Evolutionary conservation across 768 basidiomycete genomes (phyloP), one percentile per base, ranked within the genome.

Genomic region (Boletus speciosus): DNA sequence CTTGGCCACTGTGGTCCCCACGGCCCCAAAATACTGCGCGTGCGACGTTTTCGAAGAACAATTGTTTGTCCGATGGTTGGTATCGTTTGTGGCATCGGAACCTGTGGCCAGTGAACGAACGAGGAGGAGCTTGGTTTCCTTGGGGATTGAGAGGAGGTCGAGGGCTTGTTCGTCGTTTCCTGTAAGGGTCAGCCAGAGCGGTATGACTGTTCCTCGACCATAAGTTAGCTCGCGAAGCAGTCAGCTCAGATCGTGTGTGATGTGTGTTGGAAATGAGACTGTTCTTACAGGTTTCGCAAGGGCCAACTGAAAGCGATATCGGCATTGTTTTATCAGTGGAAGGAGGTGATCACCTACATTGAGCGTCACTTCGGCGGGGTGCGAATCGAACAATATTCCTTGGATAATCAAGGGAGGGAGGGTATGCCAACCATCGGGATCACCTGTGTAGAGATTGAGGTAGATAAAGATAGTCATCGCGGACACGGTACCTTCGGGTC

Each of bases 201-300:
- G 82, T 5, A 84, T 73, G 0, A 77, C 74, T 8, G 78, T 77
- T 7, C 79, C 80, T n/a, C 77, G 63, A 12, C 80, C 74, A 63
- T 76, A 83, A 5, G 71, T 74, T 12, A 81, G 69, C 82, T 84
- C 54, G 36, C 1, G 10, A 40, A 37, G 41, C 5, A 8, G 7
- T 55, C 27, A 32, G 39, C 25, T 32, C 2, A 16, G 38, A n/a
- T 7, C 2, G 11, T 16, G 7, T 12, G 10, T n/a, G 40, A 15
- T 35, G 34, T 8, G 37, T 46, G n/a, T 19, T 5, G 25, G 31
- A 32, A 36, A 21, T 6, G 15, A 21, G 8, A 44, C 34, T 34
- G 5, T 41, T 57, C 71, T 61, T 63, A 78, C 77, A 12, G 82
- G 81, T 37, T 67, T 77, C 16, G 79, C 80, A 31, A 83, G 63